Conservation (phyloP, 805 yeast genomes). For the Candida piceae region DNA sequence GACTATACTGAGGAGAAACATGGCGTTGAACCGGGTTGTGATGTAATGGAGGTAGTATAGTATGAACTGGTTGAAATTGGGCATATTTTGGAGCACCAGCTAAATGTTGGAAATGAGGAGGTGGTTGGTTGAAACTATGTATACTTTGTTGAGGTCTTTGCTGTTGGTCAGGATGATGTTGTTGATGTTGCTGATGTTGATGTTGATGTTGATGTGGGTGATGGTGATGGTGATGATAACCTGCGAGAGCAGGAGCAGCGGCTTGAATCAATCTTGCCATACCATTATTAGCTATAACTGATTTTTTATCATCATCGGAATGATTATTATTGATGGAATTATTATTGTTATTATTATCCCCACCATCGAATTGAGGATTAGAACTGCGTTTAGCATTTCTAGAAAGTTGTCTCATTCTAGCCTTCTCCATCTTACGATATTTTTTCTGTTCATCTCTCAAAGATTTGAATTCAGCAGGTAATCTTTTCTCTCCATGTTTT, state of each 20-base stretch:
- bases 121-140: neutral
- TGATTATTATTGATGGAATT: neutral
- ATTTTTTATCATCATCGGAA: no score
- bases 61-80: constrained; percentile 3
- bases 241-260: neutral
- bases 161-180: neutral
- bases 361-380: neutral
- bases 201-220: constrained; percentile 5
- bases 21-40: constrained; percentile 8
- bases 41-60: constrained; percentile 12
- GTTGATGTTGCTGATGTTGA: constrained; percentile 2
- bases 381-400: constrained; percentile 7
- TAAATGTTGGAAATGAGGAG: neutral
- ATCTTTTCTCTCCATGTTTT: constrained; percentile 48
- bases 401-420: constrained; percentile 12
- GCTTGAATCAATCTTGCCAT: neutral
- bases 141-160: neutral
- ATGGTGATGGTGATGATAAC: constrained; percentile 1
- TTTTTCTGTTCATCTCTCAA: constrained; percentile 39
- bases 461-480: constrained; percentile 50
- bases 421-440: constrained; percentile 19
- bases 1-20: constrained; percentile 3
- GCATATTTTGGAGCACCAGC: neutral
- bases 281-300: neutral
- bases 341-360: neutral